Evolutionary conservation across 208 protist genomes (phyloP).

Genomic region (Pavlovales sp.): DNA sequence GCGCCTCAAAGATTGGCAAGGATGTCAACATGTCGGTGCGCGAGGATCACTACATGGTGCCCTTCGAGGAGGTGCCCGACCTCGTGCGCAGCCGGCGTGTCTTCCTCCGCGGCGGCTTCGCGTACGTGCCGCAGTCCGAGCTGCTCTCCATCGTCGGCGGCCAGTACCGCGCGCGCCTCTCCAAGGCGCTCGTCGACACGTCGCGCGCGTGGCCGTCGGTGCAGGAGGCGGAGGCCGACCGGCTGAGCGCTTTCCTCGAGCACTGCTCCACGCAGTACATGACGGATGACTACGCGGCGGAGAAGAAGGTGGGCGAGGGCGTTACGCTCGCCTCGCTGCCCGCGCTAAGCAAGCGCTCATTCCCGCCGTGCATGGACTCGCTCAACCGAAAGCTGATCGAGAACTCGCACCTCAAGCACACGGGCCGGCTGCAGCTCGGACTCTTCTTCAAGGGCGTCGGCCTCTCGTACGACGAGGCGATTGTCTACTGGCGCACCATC

Average conservation of each 20-base stretch:
- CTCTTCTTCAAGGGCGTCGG: slow-evolving; percentile 71
- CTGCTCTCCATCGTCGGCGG: slow-evolving; percentile 28
- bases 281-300: slow-evolving; percentile 1
- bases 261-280: slow-evolving; percentile 23
- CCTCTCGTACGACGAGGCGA: slow-evolving; percentile 58
- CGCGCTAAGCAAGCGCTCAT: slow-evolving; percentile 47
- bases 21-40: not conserved
- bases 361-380: slow-evolving; percentile 68
- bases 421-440: slow-evolving; percentile 63
- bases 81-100: slow-evolving; percentile 16
- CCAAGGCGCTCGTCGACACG: not conserved
- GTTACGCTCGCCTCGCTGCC: slow-evolving; percentile 26
- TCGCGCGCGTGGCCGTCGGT: slow-evolving; percentile 14
- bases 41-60: slow-evolving; percentile 34
- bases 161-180: not conserved
- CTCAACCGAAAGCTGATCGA: slow-evolving; percentile 51
- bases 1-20: not conserved
- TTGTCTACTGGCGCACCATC: slow-evolving; percentile 58
- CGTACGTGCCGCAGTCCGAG: slow-evolving; percentile 16
- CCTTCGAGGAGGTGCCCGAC: slow-evolving; percentile 40
- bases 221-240: slow-evolving; percentile 25
- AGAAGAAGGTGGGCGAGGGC: not conserved
- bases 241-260: slow-evolving; percentile 27
- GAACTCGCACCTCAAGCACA: slow-evolving; percentile 62
- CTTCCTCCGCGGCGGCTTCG: slow-evolving; percentile 20